Evolutionary conservation across 495 filamentous ascomycete genomes (phyloP).

Genomic region (Penicillium diatomitis): DNA sequence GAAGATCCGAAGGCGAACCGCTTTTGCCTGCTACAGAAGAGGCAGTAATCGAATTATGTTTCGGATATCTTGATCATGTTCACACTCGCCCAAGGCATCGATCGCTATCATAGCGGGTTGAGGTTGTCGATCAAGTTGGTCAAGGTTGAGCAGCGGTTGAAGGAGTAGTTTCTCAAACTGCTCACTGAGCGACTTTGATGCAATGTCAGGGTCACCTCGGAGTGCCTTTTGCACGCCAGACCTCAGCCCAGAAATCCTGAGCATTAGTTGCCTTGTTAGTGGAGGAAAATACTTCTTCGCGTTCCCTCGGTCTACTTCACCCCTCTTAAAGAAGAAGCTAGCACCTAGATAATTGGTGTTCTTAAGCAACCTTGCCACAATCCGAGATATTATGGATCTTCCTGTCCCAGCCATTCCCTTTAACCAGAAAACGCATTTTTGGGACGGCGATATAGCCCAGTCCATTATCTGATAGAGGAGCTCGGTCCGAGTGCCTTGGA

Average conservation of each 20-base stretch:
- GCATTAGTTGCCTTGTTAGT: slow-evolving; percentile 31
- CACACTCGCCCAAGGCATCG: slow-evolving; percentile 47
- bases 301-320: slow-evolving; percentile 30
- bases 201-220: slow-evolving; percentile 21
- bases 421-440: slow-evolving; percentile 29
- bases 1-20: slow-evolving; percentile 14
- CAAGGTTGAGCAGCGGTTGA: slow-evolving; percentile 19
- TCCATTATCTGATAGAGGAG: not conserved
- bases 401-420: slow-evolving; percentile 28
- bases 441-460: not conserved
- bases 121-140: not conserved
- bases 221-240: slow-evolving; percentile 25
- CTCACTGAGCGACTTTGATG: slow-evolving; percentile 24
- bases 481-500: not conserved
- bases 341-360: slow-evolving; percentile 10
- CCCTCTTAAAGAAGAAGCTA: slow-evolving; percentile 45
- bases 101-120: slow-evolving; percentile 28
- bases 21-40: slow-evolving; percentile 1
- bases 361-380: slow-evolving; percentile 9
- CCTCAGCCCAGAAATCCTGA: slow-evolving; percentile 13
- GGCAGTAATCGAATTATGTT: slow-evolving; percentile 28
- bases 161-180: slow-evolving; percentile 44
- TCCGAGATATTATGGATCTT: slow-evolving; percentile 31
- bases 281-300: slow-evolving; percentile 34
- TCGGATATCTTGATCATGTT: slow-evolving; percentile 24